Percentiles rank a stretch among this genome's conserved stretches.
These are phyloP conservation scores for Podospora sp. DNA, from an alignment of 495 filamentous ascomycete genomes.

Conservation along the genomic window DNA sequence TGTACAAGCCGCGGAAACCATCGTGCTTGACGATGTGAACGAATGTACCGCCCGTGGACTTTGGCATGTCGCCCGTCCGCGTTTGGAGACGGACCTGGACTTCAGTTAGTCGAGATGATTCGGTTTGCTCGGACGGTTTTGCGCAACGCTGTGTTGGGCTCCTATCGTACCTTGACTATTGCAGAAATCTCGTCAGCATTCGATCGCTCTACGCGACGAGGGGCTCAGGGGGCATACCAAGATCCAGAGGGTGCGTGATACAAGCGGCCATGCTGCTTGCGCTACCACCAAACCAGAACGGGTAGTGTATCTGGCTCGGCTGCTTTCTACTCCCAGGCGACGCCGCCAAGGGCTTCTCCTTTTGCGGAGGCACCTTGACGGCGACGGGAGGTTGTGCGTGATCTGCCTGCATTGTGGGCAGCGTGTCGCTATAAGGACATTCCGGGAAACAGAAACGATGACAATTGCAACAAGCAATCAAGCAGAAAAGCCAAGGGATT, in stretches of 20 bases:
- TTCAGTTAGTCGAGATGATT: constrained; percentile 12
- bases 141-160: not conserved
- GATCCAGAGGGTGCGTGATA: constrained; percentile 88
- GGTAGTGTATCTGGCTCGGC: constrained; percentile 49
- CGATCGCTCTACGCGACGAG: constrained; percentile 1
- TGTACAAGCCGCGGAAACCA: constrained; percentile 77
- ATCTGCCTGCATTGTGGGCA: constrained; percentile 23
- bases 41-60: constrained; percentile 80
- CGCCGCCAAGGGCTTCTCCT: not conserved
- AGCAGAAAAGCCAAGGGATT: not conserved
- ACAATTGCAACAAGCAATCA: not conserved
- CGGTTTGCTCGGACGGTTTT: not conserved
- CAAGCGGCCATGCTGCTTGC: constrained; percentile 87
- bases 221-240: constrained; percentile 54
- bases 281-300: constrained; percentile 95
- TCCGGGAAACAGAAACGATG: constrained; percentile 13
- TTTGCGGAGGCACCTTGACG: not conserved
- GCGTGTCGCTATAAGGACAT: constrained; percentile 29
- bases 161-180: constrained; percentile 41
- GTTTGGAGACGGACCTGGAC: constrained; percentile 82
- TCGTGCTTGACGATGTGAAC: constrained; percentile 66
- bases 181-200: constrained; percentile 25
- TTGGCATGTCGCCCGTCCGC: constrained; percentile 64
- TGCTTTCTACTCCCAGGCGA: not conserved
- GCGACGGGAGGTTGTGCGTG: constrained; percentile 8